Percentiles rank a stretch among this genome's conserved stretches.
Conservation (phyloP, 495 filamentous ascomycete genomes). For the Cudoniella acicularis region DNA sequence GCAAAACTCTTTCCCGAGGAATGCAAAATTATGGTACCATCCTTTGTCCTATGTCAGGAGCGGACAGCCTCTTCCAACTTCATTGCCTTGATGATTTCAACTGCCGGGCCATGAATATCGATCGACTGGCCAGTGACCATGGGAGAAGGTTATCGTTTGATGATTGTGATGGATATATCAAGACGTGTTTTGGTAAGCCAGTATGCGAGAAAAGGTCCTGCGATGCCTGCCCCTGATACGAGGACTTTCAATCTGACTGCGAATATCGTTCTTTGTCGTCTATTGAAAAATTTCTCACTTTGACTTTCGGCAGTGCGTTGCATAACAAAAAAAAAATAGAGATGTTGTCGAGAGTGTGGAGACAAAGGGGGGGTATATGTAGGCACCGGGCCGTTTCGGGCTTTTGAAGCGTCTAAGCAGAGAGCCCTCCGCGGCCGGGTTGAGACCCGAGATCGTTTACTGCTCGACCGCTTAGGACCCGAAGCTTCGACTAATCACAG, state of each 20-base stretch:
- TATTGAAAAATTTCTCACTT: too few species aligned
- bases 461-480: too few species aligned
- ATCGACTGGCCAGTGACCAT: slow-evolving; percentile 32
- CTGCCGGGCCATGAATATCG: slow-evolving; percentile 33
- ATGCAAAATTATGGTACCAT: slow-evolving; percentile 25
- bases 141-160: slow-evolving; percentile 35
- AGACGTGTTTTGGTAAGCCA: slow-evolving; percentile 42
- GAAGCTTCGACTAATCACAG: too few species aligned
- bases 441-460: too few species aligned
- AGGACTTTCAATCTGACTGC: slow-evolving; percentile 22
- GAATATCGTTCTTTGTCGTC: too few species aligned
- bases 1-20: slow-evolving; percentile 29
- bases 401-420: too few species aligned
- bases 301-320: too few species aligned
- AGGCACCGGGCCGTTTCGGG: too few species aligned
- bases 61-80: slow-evolving; percentile 26
- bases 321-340: too few species aligned
- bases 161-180: slow-evolving; percentile 44
- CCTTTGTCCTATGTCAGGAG: slow-evolving; percentile 19
- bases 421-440: too few species aligned
- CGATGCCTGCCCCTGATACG: slow-evolving; percentile 32
- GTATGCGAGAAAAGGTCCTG: slow-evolving; percentile 44
- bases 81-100: slow-evolving; percentile 33
- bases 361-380: too few species aligned
- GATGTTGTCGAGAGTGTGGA: too few species aligned